Conservation (phyloP, 257 asterid species). For the Solanum ahanhuiri region DNA sequence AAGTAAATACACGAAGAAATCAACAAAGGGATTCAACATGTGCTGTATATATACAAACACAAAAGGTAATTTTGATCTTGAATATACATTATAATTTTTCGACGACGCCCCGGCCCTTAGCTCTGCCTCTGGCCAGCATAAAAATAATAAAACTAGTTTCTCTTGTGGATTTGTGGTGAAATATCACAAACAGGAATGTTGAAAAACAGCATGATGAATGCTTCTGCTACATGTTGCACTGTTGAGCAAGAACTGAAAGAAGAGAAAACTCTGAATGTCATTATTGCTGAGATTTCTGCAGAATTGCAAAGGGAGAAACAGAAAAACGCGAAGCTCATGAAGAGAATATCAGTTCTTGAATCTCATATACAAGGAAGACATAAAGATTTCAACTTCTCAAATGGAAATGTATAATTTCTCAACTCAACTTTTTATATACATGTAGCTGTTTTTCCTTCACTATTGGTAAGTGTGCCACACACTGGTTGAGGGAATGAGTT, state of each 20-base stretch:
- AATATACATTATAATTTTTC: background rate
- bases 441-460: background rate
- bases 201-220: background rate
- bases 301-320: conserved; percentile 17
- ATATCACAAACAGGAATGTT: background rate
- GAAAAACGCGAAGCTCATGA: conserved; percentile 12
- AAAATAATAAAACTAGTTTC: background rate
- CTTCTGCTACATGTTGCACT: background rate
- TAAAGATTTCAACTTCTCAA: background rate
- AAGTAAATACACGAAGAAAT: background rate
- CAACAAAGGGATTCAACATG: background rate
- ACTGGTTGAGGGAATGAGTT: background rate
- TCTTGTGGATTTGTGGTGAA: background rate
- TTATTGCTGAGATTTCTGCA: conserved; percentile 10
- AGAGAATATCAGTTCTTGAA: conserved; percentile 11
- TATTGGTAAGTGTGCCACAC: background rate
- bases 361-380: conserved; percentile 2
- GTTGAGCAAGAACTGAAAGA: conserved; percentile 4
- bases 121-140: background rate
- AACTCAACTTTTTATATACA: background rate
- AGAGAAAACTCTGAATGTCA: background rate
- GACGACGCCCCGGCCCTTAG: background rate
- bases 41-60: background rate
- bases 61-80: background rate
- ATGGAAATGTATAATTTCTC: conserved; percentile 1